Evolutionary conservation across 805 yeast genomes (phyloP), one percentile per base, ranked within the genome.

Genomic region (Zygosaccharomyces gambellarensis): DNA sequence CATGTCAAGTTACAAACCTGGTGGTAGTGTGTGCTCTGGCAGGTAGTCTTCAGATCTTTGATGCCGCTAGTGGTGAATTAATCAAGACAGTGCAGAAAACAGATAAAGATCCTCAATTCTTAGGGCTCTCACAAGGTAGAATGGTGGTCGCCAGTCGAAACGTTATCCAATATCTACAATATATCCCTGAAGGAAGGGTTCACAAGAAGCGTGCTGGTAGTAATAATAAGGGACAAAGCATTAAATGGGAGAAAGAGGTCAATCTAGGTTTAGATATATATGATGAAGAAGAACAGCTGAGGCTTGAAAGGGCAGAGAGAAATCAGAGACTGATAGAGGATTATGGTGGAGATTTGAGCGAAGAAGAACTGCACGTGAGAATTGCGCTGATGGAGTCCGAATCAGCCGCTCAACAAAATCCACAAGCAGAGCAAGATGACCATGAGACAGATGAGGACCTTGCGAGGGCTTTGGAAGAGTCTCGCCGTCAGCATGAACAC

Each of bases 371-470:
- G 8, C 67, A 64, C 39, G 47, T 67, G 38, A 52, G 58, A 45
- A 67, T 68, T 42, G 71, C 71, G 2, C 42, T 68, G 25, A 51
- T 67, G 56, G 71, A 68, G 47, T 68, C 71, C 2, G 58, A 58
- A 46, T 46, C 54, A 2, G 22, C 38, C 1, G 34, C 11, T 40
- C 48, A 23, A 7, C 43, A 29, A 28, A 38, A 47, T 12, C 45
- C 19, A 3, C 45, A 34, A 21, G 47, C 36, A 12, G 49, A 43
- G 3, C 27, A 32, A 7, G 46, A 19, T 30, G 10, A 43, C n/a
- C 49, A 42, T 7, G 47, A 46, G 8, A 23, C 9, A 19, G 62
- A 59, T 19, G 57, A 46, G 8, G 55, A 58, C 6, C 43, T 61
- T 3, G 34, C 47, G 43, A 47, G 59, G 39, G 64, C 57, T 0